phyloP scores from a whole-genome alignment of 169 alveolate species.

The Plasmodium coatneyi region DNA sequence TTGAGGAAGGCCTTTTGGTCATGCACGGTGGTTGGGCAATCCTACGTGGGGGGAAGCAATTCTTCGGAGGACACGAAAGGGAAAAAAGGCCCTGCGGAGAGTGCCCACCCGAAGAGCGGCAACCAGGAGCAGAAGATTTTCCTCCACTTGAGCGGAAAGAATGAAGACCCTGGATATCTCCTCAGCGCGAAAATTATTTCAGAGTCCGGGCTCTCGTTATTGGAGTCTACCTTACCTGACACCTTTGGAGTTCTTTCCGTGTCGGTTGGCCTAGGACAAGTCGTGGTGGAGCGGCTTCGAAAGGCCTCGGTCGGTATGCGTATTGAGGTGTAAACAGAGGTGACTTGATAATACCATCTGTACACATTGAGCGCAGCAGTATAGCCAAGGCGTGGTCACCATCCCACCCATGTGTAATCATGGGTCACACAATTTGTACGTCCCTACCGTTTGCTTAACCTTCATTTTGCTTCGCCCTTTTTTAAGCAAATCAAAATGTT shows the following conservation, averaged over 20 bases:
- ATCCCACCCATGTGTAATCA: not conserved
- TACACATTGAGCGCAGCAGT: not conserved
- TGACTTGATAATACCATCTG: not conserved
- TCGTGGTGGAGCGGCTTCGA: slow-evolving; percentile 26
- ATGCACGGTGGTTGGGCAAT: slow-evolving; percentile 41
- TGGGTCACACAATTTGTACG: not conserved
- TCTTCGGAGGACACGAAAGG: not conserved
- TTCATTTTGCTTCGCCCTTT: not conserved
- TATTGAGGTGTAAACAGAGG: slow-evolving; percentile 1
- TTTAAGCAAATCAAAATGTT: not conserved
- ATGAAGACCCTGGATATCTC: slow-evolving; percentile 71
- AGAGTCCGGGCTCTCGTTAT: slow-evolving; percentile 40
- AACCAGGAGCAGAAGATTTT: not conserved
- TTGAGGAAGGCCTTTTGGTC: slow-evolving; percentile 44
- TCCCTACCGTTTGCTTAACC: not conserved
- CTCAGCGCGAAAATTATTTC: slow-evolving; percentile 57
- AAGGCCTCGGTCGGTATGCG: slow-evolving; percentile 7
- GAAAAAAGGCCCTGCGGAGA: not conserved
- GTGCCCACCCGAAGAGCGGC: not conserved
- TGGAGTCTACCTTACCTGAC: slow-evolving; percentile 3
- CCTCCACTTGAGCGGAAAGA: slow-evolving; percentile 39
- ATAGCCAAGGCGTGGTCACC: not conserved
- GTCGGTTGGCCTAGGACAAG: slow-evolving; percentile 59
- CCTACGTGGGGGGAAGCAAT: not conserved
- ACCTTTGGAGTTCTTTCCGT: slow-evolving; percentile 42